Evolutionary conservation across 2,329 filamentous ascomycete genomes (phyloP).

Genomic region (Ilyonectria robusta): DNA sequence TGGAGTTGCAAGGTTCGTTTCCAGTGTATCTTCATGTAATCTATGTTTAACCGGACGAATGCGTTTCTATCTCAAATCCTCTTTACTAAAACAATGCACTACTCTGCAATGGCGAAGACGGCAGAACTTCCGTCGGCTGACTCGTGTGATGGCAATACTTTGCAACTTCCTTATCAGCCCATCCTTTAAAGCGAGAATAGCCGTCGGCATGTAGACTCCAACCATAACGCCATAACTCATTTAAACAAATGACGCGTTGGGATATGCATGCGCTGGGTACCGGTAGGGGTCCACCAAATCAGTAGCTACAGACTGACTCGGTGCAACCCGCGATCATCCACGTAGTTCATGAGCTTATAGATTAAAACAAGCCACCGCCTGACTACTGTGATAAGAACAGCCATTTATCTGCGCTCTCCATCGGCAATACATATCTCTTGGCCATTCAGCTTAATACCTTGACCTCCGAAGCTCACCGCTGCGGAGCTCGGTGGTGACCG

Average conservation of each 20-base stretch:
- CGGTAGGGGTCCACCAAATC: too few relatives aligned
- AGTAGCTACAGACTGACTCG: neutral
- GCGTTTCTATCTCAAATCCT: neutral
- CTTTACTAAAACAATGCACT: neutral
- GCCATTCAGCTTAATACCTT: neutral
- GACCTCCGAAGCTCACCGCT: neutral
- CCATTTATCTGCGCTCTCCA: neutral
- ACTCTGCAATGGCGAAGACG: neutral
- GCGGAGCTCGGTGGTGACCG: conserved; percentile 6
- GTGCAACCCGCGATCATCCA: neutral
- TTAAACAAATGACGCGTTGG: too few relatives aligned
- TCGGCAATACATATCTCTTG: neutral
- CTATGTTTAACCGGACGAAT: too few relatives aligned
- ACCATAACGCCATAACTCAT: neutral
- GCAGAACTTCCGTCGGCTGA: neutral
- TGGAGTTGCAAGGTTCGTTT: neutral
- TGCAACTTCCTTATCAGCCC: too few relatives aligned
- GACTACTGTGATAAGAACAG: neutral
- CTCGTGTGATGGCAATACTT: neutral
- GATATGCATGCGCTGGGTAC: too few relatives aligned
- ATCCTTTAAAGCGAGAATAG: too few relatives aligned
- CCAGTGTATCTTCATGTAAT: too few relatives aligned
- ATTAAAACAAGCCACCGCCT: neutral
- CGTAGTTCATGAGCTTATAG: neutral
- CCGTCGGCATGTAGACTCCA: neutral